phyloP scores from a whole-genome alignment of 306 rosid genomes.

The Cucumis sativus region DNA sequence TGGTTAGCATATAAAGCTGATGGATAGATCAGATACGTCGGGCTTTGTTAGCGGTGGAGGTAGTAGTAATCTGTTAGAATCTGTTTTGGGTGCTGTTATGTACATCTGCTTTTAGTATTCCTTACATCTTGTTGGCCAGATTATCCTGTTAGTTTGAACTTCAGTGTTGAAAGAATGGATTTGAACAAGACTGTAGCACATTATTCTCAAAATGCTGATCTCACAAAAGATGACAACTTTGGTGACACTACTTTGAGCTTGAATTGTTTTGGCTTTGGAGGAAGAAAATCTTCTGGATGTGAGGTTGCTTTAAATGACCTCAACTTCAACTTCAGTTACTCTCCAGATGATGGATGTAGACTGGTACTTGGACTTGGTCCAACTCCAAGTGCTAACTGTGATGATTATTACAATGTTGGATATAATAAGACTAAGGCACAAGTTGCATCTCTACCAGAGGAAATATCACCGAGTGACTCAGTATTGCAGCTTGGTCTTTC shows the following conservation, averaged over 20 bases:
- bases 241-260: conserved; percentile 70
- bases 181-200: conserved; percentile 43
- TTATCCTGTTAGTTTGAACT: conserved; percentile 24
- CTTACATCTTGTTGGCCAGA: conserved; percentile 23
- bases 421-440: conserved; percentile 36
- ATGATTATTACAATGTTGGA: conserved; percentile 35
- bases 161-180: conserved; percentile 53
- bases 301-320: conserved; percentile 25
- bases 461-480: conserved; percentile 46
- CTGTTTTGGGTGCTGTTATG: conserved; percentile 21
- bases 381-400: conserved; percentile 54
- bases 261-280: conserved; percentile 53
- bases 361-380: conserved; percentile 97
- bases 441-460: conserved; percentile 24
- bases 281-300: conserved; percentile 30
- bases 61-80: conserved; percentile 15
- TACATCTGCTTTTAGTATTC: conserved; percentile 22
- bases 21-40: conserved; percentile 88
- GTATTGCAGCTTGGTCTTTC: conserved; percentile 87
- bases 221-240: conserved; percentile 31
- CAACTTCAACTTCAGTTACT: conserved; percentile 32
- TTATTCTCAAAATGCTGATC: conserved; percentile 44
- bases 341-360: conserved; percentile 71
- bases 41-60: conserved; percentile 88
- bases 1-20: conserved; percentile 15